Evolutionary conservation across 1,139 yeast species (phyloP).

Genomic region (Hyphopichia wangnamkhiaoensis): DNA sequence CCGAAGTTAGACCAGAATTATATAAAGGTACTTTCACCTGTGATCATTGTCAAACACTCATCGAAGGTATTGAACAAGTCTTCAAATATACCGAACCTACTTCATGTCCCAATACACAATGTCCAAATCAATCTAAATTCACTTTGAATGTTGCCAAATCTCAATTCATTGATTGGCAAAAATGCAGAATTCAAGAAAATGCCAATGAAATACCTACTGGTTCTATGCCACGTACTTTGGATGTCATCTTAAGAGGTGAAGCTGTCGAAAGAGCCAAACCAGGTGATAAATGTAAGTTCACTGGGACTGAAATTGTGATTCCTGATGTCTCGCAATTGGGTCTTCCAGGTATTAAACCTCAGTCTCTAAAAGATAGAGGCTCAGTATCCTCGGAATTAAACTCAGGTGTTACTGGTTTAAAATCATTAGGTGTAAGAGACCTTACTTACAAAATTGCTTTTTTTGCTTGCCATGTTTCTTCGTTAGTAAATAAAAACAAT

Average conservation of each 20-base stretch:
- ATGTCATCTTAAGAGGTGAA: conserved; percentile 91
- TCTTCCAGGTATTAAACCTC: conserved; percentile 94
- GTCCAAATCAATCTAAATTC: conserved; percentile 88
- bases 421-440: conserved; percentile 89
- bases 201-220: conserved; percentile 97
- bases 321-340: conserved; percentile 96
- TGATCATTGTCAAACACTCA: conserved; percentile 81
- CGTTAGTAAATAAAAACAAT: conserved; percentile 51
- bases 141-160: conserved; percentile 81
- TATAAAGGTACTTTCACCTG: conserved; percentile 87
- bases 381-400: conserved; percentile 69
- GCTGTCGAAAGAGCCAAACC: conserved; percentile 96
- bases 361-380: conserved; percentile 65
- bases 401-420: conserved; percentile 84
- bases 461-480: conserved; percentile 82
- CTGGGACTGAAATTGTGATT: conserved; percentile 93
- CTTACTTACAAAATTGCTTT: conserved; percentile 90
- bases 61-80: conserved; percentile 89
- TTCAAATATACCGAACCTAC: conserved; percentile 96
- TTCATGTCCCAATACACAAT: conserved; percentile 68
- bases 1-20: conserved; percentile 96
- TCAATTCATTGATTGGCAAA: conserved; percentile 95
- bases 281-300: conserved; percentile 93
- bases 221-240: conserved; percentile 97
- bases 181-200: conserved; percentile 93